Evolutionary conservation across 1,284 basidiomycete species (phyloP), one percentile per base, ranked within the genome.

Genomic region (Marasmius sp.): DNA sequence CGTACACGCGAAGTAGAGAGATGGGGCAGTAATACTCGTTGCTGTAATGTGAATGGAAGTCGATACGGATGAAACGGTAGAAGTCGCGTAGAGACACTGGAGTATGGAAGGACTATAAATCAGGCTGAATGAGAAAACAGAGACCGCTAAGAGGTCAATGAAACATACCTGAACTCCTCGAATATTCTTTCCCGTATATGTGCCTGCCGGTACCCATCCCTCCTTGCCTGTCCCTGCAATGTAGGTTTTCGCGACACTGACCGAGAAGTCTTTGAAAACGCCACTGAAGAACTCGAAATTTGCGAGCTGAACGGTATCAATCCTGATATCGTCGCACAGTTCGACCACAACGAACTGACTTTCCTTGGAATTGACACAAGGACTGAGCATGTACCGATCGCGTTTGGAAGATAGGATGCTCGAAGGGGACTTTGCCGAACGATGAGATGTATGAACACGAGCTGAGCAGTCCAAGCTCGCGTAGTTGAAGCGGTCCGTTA

Each of bases 261-360:
- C 89, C 2, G 84, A 84, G 66, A 99, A 92, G 58, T 95, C 92
- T 74, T 94, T 93, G 79, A 99, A 97, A 57, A 98, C 93, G 10
- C 96, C 95, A 68, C 93, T 95, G 79, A 98, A 99, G 79, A 98
- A 98, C 77, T 99, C 97, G 74, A 93, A 97, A 71, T 98, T 97
- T 58, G 95, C 96, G 6, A 99, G 79, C 72, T 98, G 95, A 56
- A 99, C 86, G 0, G 95, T 97, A 74, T 99, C 96, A 69, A 98
- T 94, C 43, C 92, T 82, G 67, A 99, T 95, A 73, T 98, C 97
- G 68, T 98, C 96, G 77, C 97, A 99, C 6, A 98, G 86, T 76
- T 99, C 97, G 49, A 98, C 90, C 34, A 98, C 88, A 20, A 98
- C 92, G 75, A 89, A 98, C 70, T 97, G 94, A 36, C 83, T 79